A percentile compares a stretch with the other conserved stretches of the same genome.
phyloP scores from a whole-genome alignment of 2,329 filamentous ascomycete genomes.

The Beauveria caledonica region DNA sequence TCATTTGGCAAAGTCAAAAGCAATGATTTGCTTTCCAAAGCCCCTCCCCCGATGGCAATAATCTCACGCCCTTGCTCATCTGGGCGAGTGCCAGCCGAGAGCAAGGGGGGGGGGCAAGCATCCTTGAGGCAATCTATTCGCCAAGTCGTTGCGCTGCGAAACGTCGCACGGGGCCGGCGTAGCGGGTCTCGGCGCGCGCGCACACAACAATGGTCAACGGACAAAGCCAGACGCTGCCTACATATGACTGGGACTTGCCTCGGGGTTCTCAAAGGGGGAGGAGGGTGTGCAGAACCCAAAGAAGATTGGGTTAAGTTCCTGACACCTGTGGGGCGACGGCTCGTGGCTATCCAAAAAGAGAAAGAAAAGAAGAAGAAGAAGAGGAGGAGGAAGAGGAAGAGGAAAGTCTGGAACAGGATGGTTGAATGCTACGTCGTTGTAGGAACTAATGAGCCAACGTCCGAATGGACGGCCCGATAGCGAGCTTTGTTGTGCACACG shows the following conservation, averaged over 20 bases:
- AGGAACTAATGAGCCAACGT: slow-evolving; percentile 2
- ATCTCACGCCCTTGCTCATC: neutral
- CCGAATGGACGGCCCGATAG: slow-evolving; percentile 9
- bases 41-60: neutral
- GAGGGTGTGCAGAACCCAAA: neutral
- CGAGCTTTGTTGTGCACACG: neutral
- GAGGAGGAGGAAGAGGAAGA: neutral
- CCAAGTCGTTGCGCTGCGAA: neutral
- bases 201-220: neutral
- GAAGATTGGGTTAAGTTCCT: neutral
- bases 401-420: neutral
- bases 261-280: neutral
- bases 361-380: neutral
- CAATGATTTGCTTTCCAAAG: neutral
- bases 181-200: neutral
- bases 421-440: slow-evolving; percentile 10
- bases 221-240: neutral
- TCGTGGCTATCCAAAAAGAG: neutral
- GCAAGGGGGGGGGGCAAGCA: neutral
- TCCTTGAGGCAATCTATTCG: slow-evolving; percentile 7
- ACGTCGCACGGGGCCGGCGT: slow-evolving; percentile 8
- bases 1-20: slow-evolving; percentile 12
- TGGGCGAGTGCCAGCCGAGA: too few relatives aligned
- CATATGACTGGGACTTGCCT: neutral
- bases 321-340: neutral